Evolutionary conservation across 805 yeast genomes (phyloP), one percentile per base, ranked within the genome.

Genomic region (Ogataea corticis): DNA sequence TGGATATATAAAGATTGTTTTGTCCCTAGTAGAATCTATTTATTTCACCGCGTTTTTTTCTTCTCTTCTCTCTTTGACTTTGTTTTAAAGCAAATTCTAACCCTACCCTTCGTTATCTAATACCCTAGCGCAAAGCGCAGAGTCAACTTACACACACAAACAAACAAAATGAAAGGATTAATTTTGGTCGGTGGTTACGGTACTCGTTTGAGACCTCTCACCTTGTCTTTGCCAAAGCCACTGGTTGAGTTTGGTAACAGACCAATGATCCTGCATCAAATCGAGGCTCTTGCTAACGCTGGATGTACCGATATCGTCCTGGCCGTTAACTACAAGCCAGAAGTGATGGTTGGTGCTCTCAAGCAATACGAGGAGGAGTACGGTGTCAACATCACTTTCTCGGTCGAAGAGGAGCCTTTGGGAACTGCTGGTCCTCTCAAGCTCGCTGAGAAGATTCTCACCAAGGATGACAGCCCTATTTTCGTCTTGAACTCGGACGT

Each of bases 181-280:
- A 92, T 92, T 80, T 84, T 92, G 70, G 98, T 92, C 62, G 99
- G 99, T 68, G 99, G 99, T 73, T 94, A 91, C 79, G 99, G 99
- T 80, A 94, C 99, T 66, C 94, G 99, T 78, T 86, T 94, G 77
- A 91, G 99, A 82, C 99, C 99, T 53, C 79, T 94, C 65, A 91
- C 98, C 52, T 77, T 91, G 62, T 89, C 97, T 48, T 80, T 85
- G 55, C 98, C 98, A 70, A 91, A 91, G 75, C 98, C 98, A 42
- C 79, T 91, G 71, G 97, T 91, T 55, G 98, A 92, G 75, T 94
- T 94, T 65, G 99, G 87, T 70, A 94, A 94, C 87, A 87, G 92
- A 76, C 98, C 99, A 65, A 94, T 94, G 99, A 94, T 94, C 63
- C 77, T 89, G 62, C 99, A 94, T 72, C 99, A 94, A 77, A 90